These are phyloP conservation scores for Friedmanniomyces endolithicus DNA, from an alignment of 495 filamentous ascomycete species.

Conservation along the genomic window DNA sequence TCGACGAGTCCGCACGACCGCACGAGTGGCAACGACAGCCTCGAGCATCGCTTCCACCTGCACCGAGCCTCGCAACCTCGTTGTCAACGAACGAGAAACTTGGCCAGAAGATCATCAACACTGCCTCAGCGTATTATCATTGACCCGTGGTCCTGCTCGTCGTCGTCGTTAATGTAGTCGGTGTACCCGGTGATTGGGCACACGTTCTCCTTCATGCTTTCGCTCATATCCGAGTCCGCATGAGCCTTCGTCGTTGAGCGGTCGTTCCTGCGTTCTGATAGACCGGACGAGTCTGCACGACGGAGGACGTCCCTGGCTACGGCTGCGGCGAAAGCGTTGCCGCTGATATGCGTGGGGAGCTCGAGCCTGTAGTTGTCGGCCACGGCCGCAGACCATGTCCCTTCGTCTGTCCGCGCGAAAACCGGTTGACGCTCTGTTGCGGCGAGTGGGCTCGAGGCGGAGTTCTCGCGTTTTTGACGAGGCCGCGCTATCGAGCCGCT, in stretches of 20 bases:
- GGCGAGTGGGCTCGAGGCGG: slow-evolving; percentile 12
- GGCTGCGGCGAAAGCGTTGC: slow-evolving; percentile 1
- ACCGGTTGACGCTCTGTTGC: not conserved
- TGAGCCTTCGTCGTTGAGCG: not conserved
- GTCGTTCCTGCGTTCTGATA: not conserved
- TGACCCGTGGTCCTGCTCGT: not conserved
- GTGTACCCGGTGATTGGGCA: not conserved
- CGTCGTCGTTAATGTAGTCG: not conserved
- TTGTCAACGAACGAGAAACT: not conserved
- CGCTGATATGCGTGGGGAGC: not conserved
- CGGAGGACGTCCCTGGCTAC: not conserved
- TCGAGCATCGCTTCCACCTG: not conserved
- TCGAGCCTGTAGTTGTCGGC: slow-evolving; percentile 1
- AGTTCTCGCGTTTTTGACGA: slow-evolving; percentile 15
- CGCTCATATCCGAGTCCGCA: not conserved
- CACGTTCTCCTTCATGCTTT: slow-evolving; percentile 3
- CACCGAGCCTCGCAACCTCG: too few species aligned
- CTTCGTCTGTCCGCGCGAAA: not conserved
- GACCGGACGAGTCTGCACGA: not conserved
- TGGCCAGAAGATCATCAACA: not conserved
- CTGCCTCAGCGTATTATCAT: not conserved
- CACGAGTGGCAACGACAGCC: not conserved
- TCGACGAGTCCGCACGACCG: not conserved
- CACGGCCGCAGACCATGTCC: too few species aligned
- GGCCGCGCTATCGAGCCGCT: slow-evolving; percentile 7